Evolutionary conservation across 2,329 filamentous ascomycete species (phyloP).

Genomic region (Ceratocystis colombiana): DNA sequence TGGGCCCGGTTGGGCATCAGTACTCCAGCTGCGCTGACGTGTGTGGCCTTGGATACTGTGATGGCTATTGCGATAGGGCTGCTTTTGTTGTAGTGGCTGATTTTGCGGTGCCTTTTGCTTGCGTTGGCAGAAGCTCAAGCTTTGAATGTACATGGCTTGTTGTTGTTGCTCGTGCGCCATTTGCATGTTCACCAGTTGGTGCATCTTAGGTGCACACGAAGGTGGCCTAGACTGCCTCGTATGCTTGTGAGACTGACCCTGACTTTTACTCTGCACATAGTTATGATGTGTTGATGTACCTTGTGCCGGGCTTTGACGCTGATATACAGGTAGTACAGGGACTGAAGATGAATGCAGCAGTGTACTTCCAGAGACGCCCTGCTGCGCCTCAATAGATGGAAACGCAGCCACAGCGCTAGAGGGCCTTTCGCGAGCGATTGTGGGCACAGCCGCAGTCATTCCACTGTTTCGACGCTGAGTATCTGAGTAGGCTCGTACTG

Average conservation of each 20-base stretch:
- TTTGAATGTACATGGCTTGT: conserved; percentile 10
- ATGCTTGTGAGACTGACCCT: conserved; percentile 13
- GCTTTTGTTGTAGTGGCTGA: not conserved
- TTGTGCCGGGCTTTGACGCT: conserved; percentile 26
- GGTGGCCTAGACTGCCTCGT: not conserved
- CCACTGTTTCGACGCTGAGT: conserved; percentile 18
- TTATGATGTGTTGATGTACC: conserved; percentile 25
- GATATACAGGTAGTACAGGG: conserved; percentile 19
- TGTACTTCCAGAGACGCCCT: not conserved
- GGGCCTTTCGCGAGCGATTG: not conserved
- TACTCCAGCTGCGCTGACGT: conserved; percentile 35
- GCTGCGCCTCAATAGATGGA: conserved; percentile 22
- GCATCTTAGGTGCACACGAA: conserved; percentile 20
- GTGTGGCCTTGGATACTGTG: conserved; percentile 28
- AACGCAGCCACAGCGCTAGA: conserved; percentile 1
- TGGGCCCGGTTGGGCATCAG: conserved; percentile 26
- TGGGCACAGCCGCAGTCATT: not conserved
- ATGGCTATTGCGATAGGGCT: conserved; percentile 15
- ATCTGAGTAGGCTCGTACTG: conserved; percentile 27
- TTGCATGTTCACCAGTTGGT: conserved; percentile 28
- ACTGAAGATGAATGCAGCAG: conserved; percentile 9
- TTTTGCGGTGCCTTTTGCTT: conserved; percentile 22
- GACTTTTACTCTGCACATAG: conserved; percentile 26
- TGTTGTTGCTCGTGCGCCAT: conserved; percentile 24
- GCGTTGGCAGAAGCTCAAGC: conserved; percentile 18